Conservation (phyloP, 148 eudicot genomes). For the Drosera capensis region DNA sequence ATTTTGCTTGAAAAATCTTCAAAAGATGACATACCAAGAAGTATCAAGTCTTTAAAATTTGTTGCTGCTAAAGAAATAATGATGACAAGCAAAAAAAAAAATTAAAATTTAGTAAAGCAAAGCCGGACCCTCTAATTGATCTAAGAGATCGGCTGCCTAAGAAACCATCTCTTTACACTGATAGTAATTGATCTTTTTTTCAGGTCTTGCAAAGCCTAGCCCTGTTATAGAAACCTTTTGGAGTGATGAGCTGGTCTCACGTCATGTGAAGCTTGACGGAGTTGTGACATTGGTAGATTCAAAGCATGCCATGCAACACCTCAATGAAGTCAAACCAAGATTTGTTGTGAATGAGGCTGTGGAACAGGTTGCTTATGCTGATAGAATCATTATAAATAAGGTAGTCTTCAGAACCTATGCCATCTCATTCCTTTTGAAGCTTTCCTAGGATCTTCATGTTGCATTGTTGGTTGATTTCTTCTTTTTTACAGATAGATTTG, state of each 20-base stretch:
- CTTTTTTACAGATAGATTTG: slow-evolving; percentile 57
- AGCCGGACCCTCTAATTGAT: too few species aligned
- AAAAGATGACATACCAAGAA: too few species aligned
- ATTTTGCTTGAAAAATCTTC: too few species aligned
- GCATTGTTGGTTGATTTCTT: neutral
- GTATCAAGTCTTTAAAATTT: too few species aligned
- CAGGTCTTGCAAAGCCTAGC: slow-evolving; percentile 98
- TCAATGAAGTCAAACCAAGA: slow-evolving; percentile 79
- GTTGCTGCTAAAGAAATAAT: too few species aligned
- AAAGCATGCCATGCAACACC: slow-evolving; percentile 65
- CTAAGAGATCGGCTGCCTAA: too few species aligned
- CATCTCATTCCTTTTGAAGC: neutral
- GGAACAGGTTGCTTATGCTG: slow-evolving; percentile 97
- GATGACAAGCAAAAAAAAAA: too few species aligned
- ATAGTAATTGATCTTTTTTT: slow-evolving; percentile 6
- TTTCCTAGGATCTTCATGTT: neutral
- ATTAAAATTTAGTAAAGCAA: too few species aligned
- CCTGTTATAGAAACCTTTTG: slow-evolving; percentile 97
- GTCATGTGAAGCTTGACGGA: slow-evolving; percentile 73
- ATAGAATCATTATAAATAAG: slow-evolving; percentile 84
- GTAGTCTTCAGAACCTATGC: slow-evolving; percentile 15
- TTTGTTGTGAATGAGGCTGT: slow-evolving; percentile 91
- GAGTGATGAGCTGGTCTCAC: slow-evolving; percentile 72
- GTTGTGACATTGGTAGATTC: slow-evolving; percentile 93
- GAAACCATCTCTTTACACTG: too few species aligned